Evolutionary conservation across 2,329 filamentous ascomycete species (phyloP).

Genomic region (Ramularia collo-cygni): DNA sequence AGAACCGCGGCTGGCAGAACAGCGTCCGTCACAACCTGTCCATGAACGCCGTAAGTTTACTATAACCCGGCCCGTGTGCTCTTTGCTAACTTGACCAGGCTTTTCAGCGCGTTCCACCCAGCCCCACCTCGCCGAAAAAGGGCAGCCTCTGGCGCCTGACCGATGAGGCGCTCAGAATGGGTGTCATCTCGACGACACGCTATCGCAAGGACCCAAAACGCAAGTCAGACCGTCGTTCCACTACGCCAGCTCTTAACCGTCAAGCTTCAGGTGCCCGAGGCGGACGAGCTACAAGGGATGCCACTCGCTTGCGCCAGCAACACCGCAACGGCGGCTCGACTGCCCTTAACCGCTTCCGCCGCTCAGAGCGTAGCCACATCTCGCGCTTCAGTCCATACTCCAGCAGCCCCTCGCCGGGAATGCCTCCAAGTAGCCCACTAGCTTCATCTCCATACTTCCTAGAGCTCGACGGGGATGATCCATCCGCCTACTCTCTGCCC

Average conservation of each 20-base stretch:
- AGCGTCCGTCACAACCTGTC: conserved; percentile 92
- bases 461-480: conserved; percentile 12
- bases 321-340: conserved; percentile 12
- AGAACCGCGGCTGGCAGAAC: conserved; percentile 74
- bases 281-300: conserved; percentile 35
- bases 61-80: not conserved
- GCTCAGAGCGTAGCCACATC: conserved; percentile 5
- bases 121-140: conserved; percentile 51
- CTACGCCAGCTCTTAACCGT: conserved; percentile 32
- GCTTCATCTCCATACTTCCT: conserved; percentile 19
- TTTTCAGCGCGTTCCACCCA: conserved; percentile 47
- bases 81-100: conserved; percentile 36
- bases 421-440: conserved; percentile 4
- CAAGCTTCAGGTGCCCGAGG: conserved; percentile 42
- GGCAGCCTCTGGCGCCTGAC: conserved; percentile 71
- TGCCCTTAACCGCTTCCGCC: conserved; percentile 8
- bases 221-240: conserved; percentile 25
- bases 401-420: conserved; percentile 1
- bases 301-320: conserved; percentile 20
- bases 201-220: conserved; percentile 44
- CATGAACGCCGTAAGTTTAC: conserved; percentile 74
- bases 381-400: conserved; percentile 12
- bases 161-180: conserved; percentile 58
- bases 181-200: conserved; percentile 76
- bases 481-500: conserved; percentile 4